These are phyloP conservation scores for Fraxinus americana DNA, from an alignment of 257 asterid species.

Conservation along the genomic window DNA sequence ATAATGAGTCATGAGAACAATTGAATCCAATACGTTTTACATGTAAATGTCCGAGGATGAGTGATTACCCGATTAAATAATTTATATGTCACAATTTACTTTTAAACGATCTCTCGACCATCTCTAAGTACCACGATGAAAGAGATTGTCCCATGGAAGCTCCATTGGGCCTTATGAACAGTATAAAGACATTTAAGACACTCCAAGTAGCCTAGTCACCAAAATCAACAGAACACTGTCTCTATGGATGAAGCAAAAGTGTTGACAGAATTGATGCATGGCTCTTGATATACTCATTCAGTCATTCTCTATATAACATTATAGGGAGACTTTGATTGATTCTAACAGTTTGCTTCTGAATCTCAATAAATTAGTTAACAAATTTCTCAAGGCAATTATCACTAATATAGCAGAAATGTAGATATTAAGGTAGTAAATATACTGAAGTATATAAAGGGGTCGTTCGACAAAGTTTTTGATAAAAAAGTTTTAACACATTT, in stretches of 20 bases:
- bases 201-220: too few relatives aligned
- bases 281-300: conserved; percentile 1
- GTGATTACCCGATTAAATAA: too few relatives aligned
- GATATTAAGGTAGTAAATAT: not conserved
- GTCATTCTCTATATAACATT: not conserved
- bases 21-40: too few relatives aligned
- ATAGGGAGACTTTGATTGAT: not conserved
- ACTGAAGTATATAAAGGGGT: too few relatives aligned
- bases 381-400: not conserved
- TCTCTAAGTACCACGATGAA: not conserved
- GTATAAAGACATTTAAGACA: not conserved
- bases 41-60: too few relatives aligned
- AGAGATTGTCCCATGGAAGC: not conserved
- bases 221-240: not conserved
- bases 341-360: not conserved
- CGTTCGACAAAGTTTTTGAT: too few relatives aligned
- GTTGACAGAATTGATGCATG: not conserved
- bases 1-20: too few relatives aligned
- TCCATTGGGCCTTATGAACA: not conserved
- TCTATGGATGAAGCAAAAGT: not conserved
- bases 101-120: not conserved
- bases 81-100: too few relatives aligned
- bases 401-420: not conserved
- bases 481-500: too few relatives aligned
- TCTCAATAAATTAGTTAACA: conserved; percentile 14